A percentile compares a stretch with the other conserved stretches of the same genome.
Evolutionary conservation across 1,139 yeast species (phyloP).

Genomic region (Spathaspora jeffriesii): DNA sequence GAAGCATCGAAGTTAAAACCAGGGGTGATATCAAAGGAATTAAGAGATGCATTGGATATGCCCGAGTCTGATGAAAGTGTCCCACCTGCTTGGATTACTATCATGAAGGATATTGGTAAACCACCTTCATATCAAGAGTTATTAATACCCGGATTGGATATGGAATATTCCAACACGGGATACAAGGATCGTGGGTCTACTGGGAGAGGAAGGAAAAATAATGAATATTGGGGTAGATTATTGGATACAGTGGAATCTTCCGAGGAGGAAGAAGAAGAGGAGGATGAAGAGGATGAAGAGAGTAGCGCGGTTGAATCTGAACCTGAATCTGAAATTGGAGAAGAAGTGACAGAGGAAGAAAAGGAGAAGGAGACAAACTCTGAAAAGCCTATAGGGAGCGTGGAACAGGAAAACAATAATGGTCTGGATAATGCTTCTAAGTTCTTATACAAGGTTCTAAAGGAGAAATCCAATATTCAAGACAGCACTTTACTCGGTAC

Average conservation of each 20-base stretch:
- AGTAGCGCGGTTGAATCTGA: slow-evolving; percentile 16
- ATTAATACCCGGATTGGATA: slow-evolving; percentile 56
- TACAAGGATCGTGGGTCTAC: slow-evolving; percentile 22
- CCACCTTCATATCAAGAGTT: slow-evolving; percentile 83
- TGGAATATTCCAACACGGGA: slow-evolving; percentile 38
- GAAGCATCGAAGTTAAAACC: slow-evolving; percentile 53
- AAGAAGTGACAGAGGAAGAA: slow-evolving; percentile 17
- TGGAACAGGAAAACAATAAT: slow-evolving; percentile 1
- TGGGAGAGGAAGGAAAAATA: slow-evolving; percentile 13
- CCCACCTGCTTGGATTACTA: slow-evolving; percentile 81
- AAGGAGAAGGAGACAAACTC: slow-evolving; percentile 9
- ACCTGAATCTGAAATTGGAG: slow-evolving; percentile 19
- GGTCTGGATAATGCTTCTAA: slow-evolving; percentile 5
- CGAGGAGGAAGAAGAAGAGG: slow-evolving; percentile 31
- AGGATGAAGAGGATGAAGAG: slow-evolving; percentile 18
- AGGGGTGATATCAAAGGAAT: slow-evolving; percentile 60
- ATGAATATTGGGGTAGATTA: slow-evolving; percentile 44
- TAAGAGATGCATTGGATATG: slow-evolving; percentile 72
- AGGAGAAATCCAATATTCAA: slow-evolving; percentile 7
- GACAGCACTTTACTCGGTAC: slow-evolving; percentile 5
- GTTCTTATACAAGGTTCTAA: slow-evolving; percentile 10
- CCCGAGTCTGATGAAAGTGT: slow-evolving; percentile 46
- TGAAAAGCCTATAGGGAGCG: neutral
- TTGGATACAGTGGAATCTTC: slow-evolving; percentile 35
- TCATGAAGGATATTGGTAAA: slow-evolving; percentile 73